Evolutionary conservation across 352 stramenopile genomes (phyloP).

Genomic region (Phytophthora chlamydospora): DNA sequence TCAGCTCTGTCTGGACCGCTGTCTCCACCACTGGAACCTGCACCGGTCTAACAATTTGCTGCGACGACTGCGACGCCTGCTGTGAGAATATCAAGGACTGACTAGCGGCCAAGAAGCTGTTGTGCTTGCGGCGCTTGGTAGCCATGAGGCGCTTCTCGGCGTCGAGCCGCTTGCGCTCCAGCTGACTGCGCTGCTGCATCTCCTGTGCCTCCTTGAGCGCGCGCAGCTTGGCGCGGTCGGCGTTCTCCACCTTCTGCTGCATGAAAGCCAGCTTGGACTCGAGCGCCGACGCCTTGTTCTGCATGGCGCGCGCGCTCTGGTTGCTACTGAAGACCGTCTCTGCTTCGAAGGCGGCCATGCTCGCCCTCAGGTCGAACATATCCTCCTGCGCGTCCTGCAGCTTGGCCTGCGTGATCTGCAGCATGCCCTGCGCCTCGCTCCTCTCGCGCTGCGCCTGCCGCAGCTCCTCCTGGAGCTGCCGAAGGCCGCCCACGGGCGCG

Average conservation of each 20-base stretch:
- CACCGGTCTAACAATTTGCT: constrained; percentile 15
- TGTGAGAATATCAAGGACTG: constrained; percentile 44
- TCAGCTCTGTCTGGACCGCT: constrained; percentile 47
- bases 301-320: constrained; percentile 49
- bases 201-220: constrained; percentile 61
- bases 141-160: constrained; percentile 70
- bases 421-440: constrained; percentile 56
- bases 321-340: constrained; percentile 53
- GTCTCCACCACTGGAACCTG: constrained; percentile 30
- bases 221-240: constrained; percentile 60
- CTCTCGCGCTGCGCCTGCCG: constrained; percentile 56
- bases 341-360: constrained; percentile 55
- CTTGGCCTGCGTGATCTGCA: constrained; percentile 57
- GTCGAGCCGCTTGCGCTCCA: constrained; percentile 72
- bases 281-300: constrained; percentile 50
- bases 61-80: constrained; percentile 27
- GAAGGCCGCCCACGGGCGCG: background rate
- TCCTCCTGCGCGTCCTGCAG: constrained; percentile 59
- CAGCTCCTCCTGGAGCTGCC: constrained; percentile 42
- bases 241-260: constrained; percentile 56
- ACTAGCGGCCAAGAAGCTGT: constrained; percentile 54
- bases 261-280: constrained; percentile 68
- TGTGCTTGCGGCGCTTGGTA: constrained; percentile 69
- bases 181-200: constrained; percentile 52
- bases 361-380: constrained; percentile 66